These are phyloP conservation scores for Paracamarosporium sp. DNA, from an alignment of 2,329 filamentous ascomycete genomes.

Conservation along the genomic window DNA sequence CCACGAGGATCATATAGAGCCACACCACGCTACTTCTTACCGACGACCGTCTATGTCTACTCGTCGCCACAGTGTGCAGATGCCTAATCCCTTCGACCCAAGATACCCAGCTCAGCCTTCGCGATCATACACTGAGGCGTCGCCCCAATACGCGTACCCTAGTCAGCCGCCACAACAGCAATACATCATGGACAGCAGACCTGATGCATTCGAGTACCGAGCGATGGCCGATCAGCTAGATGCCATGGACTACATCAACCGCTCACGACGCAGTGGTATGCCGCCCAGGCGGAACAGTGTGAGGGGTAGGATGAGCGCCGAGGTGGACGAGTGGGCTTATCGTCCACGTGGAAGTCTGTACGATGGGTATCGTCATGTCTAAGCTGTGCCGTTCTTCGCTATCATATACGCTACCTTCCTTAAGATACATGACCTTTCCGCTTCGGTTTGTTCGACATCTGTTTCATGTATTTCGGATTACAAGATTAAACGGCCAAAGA, in stretches of 20 bases:
- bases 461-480: background rate
- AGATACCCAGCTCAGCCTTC: background rate
- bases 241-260: slow-evolving; percentile 2
- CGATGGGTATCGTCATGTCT: slow-evolving; percentile 1
- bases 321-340: slow-evolving; percentile 4
- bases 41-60: background rate
- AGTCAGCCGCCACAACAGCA: background rate
- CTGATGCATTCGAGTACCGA: background rate
- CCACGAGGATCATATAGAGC: slow-evolving; percentile 2
- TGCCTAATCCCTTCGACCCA: background rate
- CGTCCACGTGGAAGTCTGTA: background rate
- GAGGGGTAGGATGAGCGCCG: background rate
- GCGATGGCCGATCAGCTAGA: background rate
- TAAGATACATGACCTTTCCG: too few species aligned
- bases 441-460: background rate
- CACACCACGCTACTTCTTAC: background rate
- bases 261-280: background rate
- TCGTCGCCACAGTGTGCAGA: slow-evolving; percentile 7
- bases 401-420: too few species aligned
- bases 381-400: background rate
- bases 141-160: background rate
- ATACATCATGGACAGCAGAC: background rate
- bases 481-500: background rate
- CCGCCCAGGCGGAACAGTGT: background rate
- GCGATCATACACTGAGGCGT: background rate